phyloP scores from a whole-genome alignment of 106 monocot genomes.

The Gastrodia elata region DNA sequence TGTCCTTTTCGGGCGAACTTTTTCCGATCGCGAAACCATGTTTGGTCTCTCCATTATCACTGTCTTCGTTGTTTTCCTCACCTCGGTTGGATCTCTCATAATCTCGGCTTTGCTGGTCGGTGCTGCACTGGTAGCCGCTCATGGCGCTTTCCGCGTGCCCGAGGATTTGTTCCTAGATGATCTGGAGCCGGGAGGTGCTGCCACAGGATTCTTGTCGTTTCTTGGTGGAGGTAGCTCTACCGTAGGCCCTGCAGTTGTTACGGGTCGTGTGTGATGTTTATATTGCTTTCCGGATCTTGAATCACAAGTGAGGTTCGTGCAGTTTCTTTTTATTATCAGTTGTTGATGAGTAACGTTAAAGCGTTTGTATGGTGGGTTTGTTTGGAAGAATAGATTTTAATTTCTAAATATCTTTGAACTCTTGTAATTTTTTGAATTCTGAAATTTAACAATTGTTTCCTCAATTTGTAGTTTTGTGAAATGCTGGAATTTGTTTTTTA shows the following conservation, averaged over 20 bases:
- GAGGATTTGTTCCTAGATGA: constrained; percentile 45
- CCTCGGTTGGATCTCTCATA: constrained; percentile 33
- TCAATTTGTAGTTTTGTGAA: neutral
- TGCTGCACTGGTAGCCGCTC: constrained; percentile 20
- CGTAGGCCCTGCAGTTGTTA: constrained; percentile 2
- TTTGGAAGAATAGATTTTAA: neutral
- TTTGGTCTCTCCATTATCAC: constrained; percentile 20
- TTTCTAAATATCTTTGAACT: neutral
- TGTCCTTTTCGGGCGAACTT: constrained; percentile 24
- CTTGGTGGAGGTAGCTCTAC: constrained; percentile 19
- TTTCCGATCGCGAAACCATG: constrained; percentile 30
- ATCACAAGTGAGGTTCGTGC: neutral
- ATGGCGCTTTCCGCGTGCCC: constrained; percentile 36
- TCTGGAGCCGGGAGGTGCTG: constrained; percentile 18
- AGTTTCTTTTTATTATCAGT: neutral
- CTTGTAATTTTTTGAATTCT: neutral
- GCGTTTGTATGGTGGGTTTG: neutral
- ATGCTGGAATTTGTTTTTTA: neutral
- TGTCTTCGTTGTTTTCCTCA: constrained; percentile 31
- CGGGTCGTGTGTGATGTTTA: neutral
- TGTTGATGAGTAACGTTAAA: neutral
- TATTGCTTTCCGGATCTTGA: neutral
- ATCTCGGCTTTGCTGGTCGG: constrained; percentile 27
- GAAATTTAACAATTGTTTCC: neutral
- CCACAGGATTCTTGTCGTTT: constrained; percentile 22